These are phyloP conservation scores for Mycena rebaudengoi DNA, from an alignment of 768 basidiomycete genomes.

Conservation along the genomic window DNA sequence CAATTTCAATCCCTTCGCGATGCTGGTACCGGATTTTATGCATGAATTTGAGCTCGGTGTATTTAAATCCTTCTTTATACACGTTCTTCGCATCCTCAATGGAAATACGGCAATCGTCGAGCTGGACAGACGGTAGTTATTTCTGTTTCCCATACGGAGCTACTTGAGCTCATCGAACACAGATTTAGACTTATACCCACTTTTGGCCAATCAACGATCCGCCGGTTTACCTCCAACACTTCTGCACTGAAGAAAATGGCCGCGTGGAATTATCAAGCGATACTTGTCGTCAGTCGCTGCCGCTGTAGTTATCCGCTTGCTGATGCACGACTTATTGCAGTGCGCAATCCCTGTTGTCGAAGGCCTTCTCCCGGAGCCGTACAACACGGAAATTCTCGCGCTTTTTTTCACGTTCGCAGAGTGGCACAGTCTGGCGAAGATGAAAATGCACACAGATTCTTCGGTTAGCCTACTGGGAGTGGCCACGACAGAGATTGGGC, in stretches of 20 bases:
- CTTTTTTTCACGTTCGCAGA: too few species aligned
- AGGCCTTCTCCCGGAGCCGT: too few species aligned
- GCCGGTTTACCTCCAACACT: constrained; percentile 27
- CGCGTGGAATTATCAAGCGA: constrained; percentile 34
- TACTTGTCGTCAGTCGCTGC: constrained; percentile 25
- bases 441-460: too few species aligned
- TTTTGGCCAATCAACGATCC: constrained; percentile 34
- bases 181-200: constrained; percentile 28
- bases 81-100: constrained; percentile 44
- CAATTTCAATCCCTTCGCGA: constrained; percentile 32
- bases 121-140: constrained; percentile 38
- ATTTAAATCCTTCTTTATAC: constrained; percentile 46
- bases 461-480: too few species aligned
- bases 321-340: constrained; percentile 26
- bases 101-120: constrained; percentile 21
- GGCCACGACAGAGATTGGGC: too few species aligned
- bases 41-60: constrained; percentile 52
- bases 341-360: constrained; percentile 47
- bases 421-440: too few species aligned
- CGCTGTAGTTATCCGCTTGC: neutral
- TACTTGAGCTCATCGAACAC: neutral
- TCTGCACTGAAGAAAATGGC: constrained; percentile 35
- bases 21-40: constrained; percentile 46
- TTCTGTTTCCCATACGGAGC: neutral
- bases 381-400: too few species aligned